phyloP scores from a whole-genome alignment of 495 filamentous ascomycete species.

The Parachaetomium inaequale region DNA sequence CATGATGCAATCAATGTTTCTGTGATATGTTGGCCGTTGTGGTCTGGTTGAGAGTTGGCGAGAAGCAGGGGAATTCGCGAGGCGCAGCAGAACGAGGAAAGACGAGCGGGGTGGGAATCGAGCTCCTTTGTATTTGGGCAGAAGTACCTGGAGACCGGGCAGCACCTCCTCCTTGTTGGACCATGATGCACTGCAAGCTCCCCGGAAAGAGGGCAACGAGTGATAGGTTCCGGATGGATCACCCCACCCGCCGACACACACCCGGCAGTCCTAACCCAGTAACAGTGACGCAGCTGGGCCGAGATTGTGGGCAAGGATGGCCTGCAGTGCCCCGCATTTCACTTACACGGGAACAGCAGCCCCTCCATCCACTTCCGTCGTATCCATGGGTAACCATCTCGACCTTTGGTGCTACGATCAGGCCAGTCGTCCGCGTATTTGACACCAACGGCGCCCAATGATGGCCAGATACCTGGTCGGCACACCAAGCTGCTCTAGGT shows the following conservation, averaged over 20 bases:
- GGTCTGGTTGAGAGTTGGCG: background rate
- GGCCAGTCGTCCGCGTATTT: too few relatives aligned
- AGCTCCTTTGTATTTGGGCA: conserved; percentile 12
- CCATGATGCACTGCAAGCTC: conserved; percentile 12
- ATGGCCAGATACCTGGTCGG: too few relatives aligned
- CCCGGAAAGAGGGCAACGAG: conserved; percentile 8
- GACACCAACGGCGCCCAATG: too few relatives aligned
- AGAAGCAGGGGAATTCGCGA: background rate
- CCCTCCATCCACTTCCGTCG: background rate
- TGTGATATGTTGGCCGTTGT: background rate
- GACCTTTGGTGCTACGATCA: background rate
- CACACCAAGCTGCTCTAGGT: too few relatives aligned
- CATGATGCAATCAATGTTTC: conserved; percentile 34
- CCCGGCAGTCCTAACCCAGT: conserved; percentile 1
- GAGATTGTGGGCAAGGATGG: background rate
- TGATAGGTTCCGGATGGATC: conserved; percentile 16
- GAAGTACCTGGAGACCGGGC: background rate
- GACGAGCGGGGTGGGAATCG: conserved; percentile 1
- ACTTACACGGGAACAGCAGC: background rate
- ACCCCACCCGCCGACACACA: conserved; percentile 12
- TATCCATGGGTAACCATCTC: too few relatives aligned
- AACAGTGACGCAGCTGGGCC: conserved; percentile 20
- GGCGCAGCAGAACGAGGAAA: background rate
- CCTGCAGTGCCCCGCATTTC: background rate
- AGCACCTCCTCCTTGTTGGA: conserved; percentile 3